phyloP scores from a whole-genome alignment of 208 protist species.

The Leishmania aethiopica region DNA sequence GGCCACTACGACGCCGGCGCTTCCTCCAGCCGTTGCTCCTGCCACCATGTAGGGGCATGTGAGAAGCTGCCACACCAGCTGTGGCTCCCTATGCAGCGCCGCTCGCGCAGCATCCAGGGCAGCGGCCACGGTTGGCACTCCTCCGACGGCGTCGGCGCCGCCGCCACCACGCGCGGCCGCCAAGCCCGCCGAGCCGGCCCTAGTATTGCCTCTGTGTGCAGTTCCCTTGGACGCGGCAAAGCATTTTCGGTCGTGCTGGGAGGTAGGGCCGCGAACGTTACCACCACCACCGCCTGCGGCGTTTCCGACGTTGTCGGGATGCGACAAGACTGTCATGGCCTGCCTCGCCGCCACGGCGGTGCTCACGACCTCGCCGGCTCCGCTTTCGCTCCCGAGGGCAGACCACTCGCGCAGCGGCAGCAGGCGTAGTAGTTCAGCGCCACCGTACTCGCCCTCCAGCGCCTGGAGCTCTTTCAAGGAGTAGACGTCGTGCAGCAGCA shows the following conservation, averaged over 20 bases:
- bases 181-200: not conserved
- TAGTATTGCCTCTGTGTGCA: not conserved
- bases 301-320: constrained; percentile 4
- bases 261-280: not conserved
- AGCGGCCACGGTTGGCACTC: not conserved
- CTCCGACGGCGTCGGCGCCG: not conserved
- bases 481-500: constrained; percentile 46
- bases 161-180: constrained; percentile 13
- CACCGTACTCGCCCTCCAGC: constrained; percentile 59
- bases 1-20: not conserved
- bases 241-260: constrained; percentile 5
- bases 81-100: constrained; percentile 14
- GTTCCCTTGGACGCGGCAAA: constrained; percentile 4
- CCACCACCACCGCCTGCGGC: not conserved
- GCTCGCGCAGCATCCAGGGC: constrained; percentile 18
- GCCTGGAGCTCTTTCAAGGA: constrained; percentile 53
- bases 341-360: constrained; percentile 18
- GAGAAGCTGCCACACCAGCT: constrained; percentile 22
- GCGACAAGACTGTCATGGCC: constrained; percentile 19
- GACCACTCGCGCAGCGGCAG: constrained; percentile 29
- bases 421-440: constrained; percentile 37
- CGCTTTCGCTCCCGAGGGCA: not conserved
- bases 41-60: constrained; percentile 8
- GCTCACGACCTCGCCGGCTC: not conserved
- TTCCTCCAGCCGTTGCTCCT: not conserved